Base-by-base conservation (phyloP, 306 rosid species). In the Vigna mungo region DNA sequence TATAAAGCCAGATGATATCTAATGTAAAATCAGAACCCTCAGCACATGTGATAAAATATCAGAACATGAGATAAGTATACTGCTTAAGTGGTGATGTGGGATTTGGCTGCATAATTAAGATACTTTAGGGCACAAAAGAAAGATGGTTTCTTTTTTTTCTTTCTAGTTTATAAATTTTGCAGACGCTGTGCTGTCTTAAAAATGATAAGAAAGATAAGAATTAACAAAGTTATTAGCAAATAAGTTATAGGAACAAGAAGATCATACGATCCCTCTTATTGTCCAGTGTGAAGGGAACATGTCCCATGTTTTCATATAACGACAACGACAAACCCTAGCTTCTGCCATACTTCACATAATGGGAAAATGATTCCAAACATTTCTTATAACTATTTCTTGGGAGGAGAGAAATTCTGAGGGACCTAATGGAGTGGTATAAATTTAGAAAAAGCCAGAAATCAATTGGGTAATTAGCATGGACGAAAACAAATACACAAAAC, bases 241-340 rank as follows among this genome's bases (percentile, higher is more conserved):
- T 53, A 76, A 39, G 37, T 56, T 68, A 18, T 13, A 48, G 39
- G 15, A 63, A 30, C 74, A 30, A 13, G 41, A 49, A 80, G 48
- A 59, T 68, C 9, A 25, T 49, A 21, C 3, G 7, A 20, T 9
- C 16, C 34, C 47, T 68, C 47, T 59, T 71, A 47, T 5, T 66
- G 71, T 66, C 71, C 71, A 41, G 53, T 43, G 71, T 43, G 71
- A 41, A 41, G 84, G 84, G 59, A 79, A 67, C 75, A 75, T 79
- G 75, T 41, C 18, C 74, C 74, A 4, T 58, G 56, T 68, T 41
- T 65, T 41, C 43, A 47, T 36, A 32, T 21, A 80, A 72, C 59
- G 47, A 64, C 75, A 54, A 41, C 75, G 69, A 66, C 69, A 73
- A 63, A 55, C 84, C 80, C 72, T 75, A 74, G 65, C 52, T 58